Evolutionary conservation across 768 basidiomycete species (phyloP), one percentile per base, ranked within the genome.

Genomic region (Pleurotus pulmonarius): DNA sequence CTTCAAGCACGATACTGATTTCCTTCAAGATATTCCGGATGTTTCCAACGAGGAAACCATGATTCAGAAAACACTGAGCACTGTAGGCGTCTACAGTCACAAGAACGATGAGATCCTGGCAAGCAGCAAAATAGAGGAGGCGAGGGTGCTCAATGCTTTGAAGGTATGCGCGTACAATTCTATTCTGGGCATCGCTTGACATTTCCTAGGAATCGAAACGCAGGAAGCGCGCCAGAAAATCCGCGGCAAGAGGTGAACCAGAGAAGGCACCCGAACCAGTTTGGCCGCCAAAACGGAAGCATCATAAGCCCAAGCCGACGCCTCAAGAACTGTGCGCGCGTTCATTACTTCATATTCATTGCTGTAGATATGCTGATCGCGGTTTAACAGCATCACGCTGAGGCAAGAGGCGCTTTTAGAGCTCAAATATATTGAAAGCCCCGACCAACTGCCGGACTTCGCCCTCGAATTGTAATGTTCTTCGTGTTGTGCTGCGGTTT

Each of bases 71-170:
- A 80, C 82, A 0, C 73, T 92, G 15, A 78, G 75, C 56, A 75
- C 76, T 6, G 76, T 83, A 24, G 88, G 88, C 2, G 82, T 90
- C 3, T 93, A 92, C 60, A 87, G 81, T 29, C 91, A 92, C 63
- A 77, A 79, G 20, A 92, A 93, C 59, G 86, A 89, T 53, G 80
- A 86, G 16, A 73, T 92, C 12, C 73, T 93, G 12, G 74, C 76
- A 6, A 81, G 86, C 3, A 92, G 83, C 64, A 77, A 76, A 7
- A 83, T 92, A 24, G 88, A 90, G 63, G 83, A 83, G 52, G 80
- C 84, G 61, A 78, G 83, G 44, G 78, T 83, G 3, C 79, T 76
- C 57, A 77, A 75, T 18, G 78, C 79, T 13, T 67, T 85, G 25
- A 69, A 79, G 69, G 86, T 85, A 58, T 9, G 67, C 60, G 15